A percentile compares a stretch with the other conserved stretches of the same genome.
Conservation (phyloP, 2,329 filamentous ascomycete genomes). For the Aspergillaceae sp. region DNA sequence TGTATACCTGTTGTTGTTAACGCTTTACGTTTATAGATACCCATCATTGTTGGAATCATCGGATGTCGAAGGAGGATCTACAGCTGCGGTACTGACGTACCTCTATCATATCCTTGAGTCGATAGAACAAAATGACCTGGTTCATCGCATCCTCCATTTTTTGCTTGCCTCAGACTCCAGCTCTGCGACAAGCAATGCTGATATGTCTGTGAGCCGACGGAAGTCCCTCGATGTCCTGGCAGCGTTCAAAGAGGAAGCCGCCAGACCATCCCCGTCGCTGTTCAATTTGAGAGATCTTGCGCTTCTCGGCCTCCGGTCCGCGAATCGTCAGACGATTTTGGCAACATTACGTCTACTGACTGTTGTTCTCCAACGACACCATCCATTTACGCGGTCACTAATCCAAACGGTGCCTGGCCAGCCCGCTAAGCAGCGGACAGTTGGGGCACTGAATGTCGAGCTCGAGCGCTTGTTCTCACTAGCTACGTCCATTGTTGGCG, state of each 20-base stretch:
- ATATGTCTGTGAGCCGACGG: constrained; percentile 56
- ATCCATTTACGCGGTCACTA: constrained; percentile 66
- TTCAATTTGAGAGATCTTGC: constrained; percentile 93
- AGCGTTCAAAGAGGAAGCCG: constrained; percentile 65
- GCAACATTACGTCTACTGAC: constrained; percentile 83
- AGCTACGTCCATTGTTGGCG: constrained; percentile 29
- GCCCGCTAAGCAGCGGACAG: constrained; percentile 22
- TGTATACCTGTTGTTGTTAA: no score
- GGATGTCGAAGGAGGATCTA: constrained; percentile 92
- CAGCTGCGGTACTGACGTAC: constrained; percentile 90
- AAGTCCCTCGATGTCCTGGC: constrained; percentile 84
- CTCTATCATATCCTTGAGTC: constrained; percentile 82
- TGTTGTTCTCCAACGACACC: constrained; percentile 77
- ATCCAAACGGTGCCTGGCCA: constrained; percentile 48
- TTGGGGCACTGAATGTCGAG: constrained; percentile 34
- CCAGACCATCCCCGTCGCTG: constrained; percentile 69
- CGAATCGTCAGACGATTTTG: constrained; percentile 79
- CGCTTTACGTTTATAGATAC: constrained; percentile 50
- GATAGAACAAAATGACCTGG: constrained; percentile 85
- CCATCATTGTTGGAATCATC: constrained; percentile 94
- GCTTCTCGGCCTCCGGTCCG: constrained; percentile 72
- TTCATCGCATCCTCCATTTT: constrained; percentile 88
- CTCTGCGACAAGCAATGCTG: constrained; percentile 50
- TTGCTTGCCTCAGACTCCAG: constrained; percentile 62
- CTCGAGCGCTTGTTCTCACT: constrained; percentile 30